A percentile compares a stretch with the other conserved stretches of the same genome.
Conservation (phyloP, 2,329 filamentous ascomycete species). For the Bertia moriformis region DNA sequence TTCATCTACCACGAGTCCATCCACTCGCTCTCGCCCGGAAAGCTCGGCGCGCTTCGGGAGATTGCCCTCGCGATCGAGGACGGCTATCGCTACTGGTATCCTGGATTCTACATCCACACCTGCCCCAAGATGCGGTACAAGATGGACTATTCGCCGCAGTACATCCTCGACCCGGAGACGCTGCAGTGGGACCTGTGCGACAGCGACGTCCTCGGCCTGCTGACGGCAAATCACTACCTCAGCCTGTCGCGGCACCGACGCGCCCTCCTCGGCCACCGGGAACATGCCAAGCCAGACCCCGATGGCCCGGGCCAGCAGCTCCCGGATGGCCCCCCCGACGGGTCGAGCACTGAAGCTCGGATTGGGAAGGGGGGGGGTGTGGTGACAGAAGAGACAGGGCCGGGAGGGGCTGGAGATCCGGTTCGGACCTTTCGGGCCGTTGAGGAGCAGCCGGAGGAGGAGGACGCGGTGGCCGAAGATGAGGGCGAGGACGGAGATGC, state of each 20-base stretch:
- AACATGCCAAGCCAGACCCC: constrained; percentile 13
- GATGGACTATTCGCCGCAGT: constrained; percentile 62
- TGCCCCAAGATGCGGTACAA: constrained; percentile 80
- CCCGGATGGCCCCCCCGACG: too few relatives aligned
- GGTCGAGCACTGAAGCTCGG: too few relatives aligned
- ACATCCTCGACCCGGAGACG: constrained; percentile 56
- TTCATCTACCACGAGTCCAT: constrained; percentile 70
- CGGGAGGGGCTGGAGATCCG: too few relatives aligned
- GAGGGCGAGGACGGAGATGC: constrained; percentile 3
- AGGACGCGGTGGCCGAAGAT: constrained; percentile 4
- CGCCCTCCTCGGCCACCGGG: constrained; percentile 16
- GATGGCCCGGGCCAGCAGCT: too few relatives aligned
- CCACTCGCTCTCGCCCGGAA: constrained; percentile 56
- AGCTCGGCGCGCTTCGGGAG: constrained; percentile 61
- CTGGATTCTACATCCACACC: constrained; percentile 66
- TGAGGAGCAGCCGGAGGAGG: constrained; percentile 10
- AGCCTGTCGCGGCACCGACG: constrained; percentile 21
- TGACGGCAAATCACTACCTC: constrained; percentile 42
- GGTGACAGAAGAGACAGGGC: too few relatives aligned
- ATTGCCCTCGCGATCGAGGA: constrained; percentile 55
- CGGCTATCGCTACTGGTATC: constrained; percentile 66
- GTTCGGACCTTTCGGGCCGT: too few relatives aligned
- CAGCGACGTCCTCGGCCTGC: constrained; percentile 27
- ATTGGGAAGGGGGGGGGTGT: too few relatives aligned
- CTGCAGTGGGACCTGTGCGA: constrained; percentile 48